phyloP scores from a whole-genome alignment of 164 flowering plant genomes.

The grape (Vitis vinifera) region ASM3070453v1 NC_081822.1:22818001-22818500 shows the following conservation, averaged over 20 bases:
- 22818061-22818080: no score
- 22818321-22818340: background rate
- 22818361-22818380: background rate
- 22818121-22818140: no score
- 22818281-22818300: background rate
- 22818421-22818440: background rate
- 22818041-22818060: no score
- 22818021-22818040: no score
- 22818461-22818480: slow-evolving; percentile 83
- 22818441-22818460: slow-evolving; percentile 42
- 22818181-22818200: no score
- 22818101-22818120: no score
- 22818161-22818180: no score
- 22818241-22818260: background rate
- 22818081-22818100: no score
- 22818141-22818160: no score
- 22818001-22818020: no score
- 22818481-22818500: slow-evolving; percentile 91
- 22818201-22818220: no score
- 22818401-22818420: background rate
- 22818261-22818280: background rate
- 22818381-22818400: background rate
- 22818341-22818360: background rate
- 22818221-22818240: background rate
- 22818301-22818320: background rate